Base-by-base conservation (phyloP, 495 filamentous ascomycete species). In the Echria macrotheca region DNA sequence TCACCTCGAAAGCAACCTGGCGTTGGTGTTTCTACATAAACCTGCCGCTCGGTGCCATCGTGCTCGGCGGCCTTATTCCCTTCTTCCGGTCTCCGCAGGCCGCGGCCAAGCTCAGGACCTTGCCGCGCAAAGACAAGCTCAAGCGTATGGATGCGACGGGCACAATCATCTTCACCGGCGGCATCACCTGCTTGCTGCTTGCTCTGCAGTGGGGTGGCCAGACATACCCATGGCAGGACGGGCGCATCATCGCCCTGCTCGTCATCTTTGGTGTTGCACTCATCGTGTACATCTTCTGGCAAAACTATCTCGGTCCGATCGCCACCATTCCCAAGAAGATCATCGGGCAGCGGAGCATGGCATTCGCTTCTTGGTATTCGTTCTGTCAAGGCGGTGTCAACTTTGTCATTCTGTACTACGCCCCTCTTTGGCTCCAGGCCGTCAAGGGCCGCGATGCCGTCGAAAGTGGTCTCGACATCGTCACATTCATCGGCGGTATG, bases 131-230 rank as follows among this genome's bases (percentile, higher is more conserved):
- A 5, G 69, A 74, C 48, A 59, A 67, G 2, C 12, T 24, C 22
- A 32, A 14, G 68, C 79, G 61, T 3, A 73, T 3, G 59, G 88
- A 93, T 64, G 67, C 80, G 1, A 47, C 74, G 3, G 87, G 88
- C 2, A 82, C 77, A 1, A 1, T 71, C 1, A 54, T 82, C 36
- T 82, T 93, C 59, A 56, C 88, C 2, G 84, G 85, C 1, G 72
- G 70, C 5, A 76, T 90, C 10, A 68, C 89, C 43, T 81, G 78
- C 50, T 64, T 89, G 3, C 58, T 93, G 22, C 67, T 91, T 0
- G 87, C 85, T 0, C 70, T 94, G 8, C 85, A 91, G 56, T 91
- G 85, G 85, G 87, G 86, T 32, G 87, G 87, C 1, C 71, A 70
- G 3, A 74, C 69, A 31, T 85, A 86, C 47, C 48, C 66, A 1